Conservation (phyloP, 441 rosid species). For the Viola pubescens region DNA sequence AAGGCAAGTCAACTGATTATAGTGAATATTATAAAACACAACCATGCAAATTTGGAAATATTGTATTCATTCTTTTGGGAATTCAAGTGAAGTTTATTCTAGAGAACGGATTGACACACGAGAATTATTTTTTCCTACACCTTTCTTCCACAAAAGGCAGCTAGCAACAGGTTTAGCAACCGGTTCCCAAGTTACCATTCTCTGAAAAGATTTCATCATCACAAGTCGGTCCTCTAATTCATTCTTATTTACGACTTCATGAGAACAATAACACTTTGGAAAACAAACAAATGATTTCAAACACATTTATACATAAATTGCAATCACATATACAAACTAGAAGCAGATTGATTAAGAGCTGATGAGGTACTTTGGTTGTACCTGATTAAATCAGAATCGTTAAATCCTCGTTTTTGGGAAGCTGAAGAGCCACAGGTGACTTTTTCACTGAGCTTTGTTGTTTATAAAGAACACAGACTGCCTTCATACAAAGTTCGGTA, state of each 20-base stretch:
- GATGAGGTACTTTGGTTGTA: slow-evolving; percentile 8
- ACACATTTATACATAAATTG: not conserved
- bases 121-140: too few relatives aligned
- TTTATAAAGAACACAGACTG: slow-evolving; percentile 34
- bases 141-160: too few relatives aligned
- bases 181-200: not conserved
- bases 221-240: not conserved
- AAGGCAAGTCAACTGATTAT: not conserved
- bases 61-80: too few relatives aligned
- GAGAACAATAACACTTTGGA: not conserved
- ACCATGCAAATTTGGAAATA: too few relatives aligned
- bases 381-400: slow-evolving; percentile 10
- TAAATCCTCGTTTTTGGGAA: slow-evolving; percentile 16
- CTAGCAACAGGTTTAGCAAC: too few relatives aligned
- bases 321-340: not conserved
- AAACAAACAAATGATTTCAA: not conserved
- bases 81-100: too few relatives aligned
- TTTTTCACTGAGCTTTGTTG: slow-evolving; percentile 8
- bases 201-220: not conserved
- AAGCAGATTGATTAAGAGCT: not conserved
- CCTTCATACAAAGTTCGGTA: slow-evolving; percentile 24
- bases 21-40: too few relatives aligned
- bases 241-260: not conserved
- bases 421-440: not conserved
- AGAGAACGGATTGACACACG: too few relatives aligned